These are phyloP conservation scores for Macrolepiota fuliginosa DNA, from an alignment of 768 basidiomycete species.

Conservation along the genomic window DNA sequence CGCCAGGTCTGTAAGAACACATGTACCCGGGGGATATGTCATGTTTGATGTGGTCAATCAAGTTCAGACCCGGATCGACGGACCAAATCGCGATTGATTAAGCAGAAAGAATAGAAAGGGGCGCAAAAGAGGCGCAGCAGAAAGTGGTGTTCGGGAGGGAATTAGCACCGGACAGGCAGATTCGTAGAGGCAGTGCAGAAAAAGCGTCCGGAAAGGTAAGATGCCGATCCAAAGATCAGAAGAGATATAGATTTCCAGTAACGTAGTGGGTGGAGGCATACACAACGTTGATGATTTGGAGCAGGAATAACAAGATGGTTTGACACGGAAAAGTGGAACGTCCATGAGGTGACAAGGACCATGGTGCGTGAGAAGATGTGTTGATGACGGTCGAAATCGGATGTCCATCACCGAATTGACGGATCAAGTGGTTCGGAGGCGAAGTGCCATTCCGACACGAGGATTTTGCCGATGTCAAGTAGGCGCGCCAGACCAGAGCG, in stretches of 20 bases:
- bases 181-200: conserved; percentile 11
- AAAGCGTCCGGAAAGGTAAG: not conserved
- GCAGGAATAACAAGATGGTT: not conserved
- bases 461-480: not conserved
- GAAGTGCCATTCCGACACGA: not conserved
- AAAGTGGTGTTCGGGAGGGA: conserved; percentile 9
- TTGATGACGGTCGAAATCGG: not conserved
- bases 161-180: conserved; percentile 13
- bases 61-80: not conserved
- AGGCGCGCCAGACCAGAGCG: not conserved
- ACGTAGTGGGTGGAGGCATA: not conserved
- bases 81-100: not conserved
- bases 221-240: not conserved
- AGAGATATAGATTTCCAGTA: not conserved
- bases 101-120: not conserved
- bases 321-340: not conserved
- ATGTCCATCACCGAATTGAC: not conserved
- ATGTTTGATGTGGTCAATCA: not conserved
- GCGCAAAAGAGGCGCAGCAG: not conserved
- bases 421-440: not conserved
- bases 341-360: not conserved
- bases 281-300: not conserved
- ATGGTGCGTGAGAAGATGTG: not conserved
- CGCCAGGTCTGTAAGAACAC: conserved; percentile 56
- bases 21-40: conserved; percentile 1